Base-by-base conservation (phyloP, 1,284 basidiomycete genomes). In the Ganoderma lucidum region DNA sequence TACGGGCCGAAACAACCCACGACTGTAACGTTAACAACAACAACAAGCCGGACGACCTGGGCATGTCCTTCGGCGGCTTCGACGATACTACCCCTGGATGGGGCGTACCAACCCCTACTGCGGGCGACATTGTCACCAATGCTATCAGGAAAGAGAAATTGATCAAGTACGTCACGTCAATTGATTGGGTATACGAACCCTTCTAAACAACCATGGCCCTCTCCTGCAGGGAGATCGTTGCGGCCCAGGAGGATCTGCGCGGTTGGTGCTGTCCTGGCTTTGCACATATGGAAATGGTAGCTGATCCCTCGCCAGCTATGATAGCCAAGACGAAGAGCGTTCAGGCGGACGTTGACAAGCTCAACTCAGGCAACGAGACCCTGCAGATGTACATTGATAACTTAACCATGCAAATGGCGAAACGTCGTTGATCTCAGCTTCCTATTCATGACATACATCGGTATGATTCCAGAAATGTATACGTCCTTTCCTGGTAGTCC, bases 331-430 rank as follows among this genome's bases (percentile, higher is more conserved):
- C 92, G 1, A 86, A 91, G 71, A 80, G 82, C 28, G 89, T 93
- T 5, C 91, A 95, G 79, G 84, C 83, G 66, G 94, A 96, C 74
- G 86, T 93, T 19, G 90, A 93, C 70, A 94, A 93, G 78, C 83
- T 95, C 28, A 82, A 85, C 2, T 91, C 92, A 0, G 92, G 91
- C 67, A 96, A 96, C 74, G 89, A 91, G 71, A 95, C 90, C 5
- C 81, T 96, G 66, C 94, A 96, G 78, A 92, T 91, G 88, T 96
- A 96, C 77, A 95, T 95, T 75, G 93, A 96, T 78, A 96, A 96
- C 75, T 78, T 96, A 71, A 95, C 94, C 0, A 85, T 92, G 77
- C 90, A 95, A 79, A 93, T 94, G 88, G 91, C 92, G 37, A 93
- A 90, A 77, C 83, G 90, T 71, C 85, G 91, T 78, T 92, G 79